Evolutionary conservation across 257 asterid genomes (phyloP).

Genomic region (Solanum chiquidenum): DNA sequence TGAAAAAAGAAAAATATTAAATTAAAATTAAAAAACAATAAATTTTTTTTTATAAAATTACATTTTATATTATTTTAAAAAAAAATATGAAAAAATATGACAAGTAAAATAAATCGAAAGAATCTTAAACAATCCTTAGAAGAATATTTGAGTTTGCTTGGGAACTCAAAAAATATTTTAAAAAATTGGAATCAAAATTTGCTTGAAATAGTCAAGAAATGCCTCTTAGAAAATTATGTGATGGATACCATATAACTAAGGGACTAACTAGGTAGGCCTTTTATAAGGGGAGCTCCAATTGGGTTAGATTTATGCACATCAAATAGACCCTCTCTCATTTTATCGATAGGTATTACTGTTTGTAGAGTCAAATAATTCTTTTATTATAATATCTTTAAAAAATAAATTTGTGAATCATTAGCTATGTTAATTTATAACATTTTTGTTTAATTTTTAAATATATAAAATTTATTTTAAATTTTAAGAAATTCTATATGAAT

Average conservation of each 20-base stretch:
- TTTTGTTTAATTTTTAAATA: no score
- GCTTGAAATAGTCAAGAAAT: background rate
- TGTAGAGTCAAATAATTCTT: fast-evolving
- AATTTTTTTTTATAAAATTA: no score
- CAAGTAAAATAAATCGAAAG: background rate
- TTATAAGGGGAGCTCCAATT: background rate
- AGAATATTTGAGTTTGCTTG: background rate
- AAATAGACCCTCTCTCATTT: background rate
- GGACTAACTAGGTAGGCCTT: background rate
- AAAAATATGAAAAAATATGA: no score
- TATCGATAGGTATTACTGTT: background rate
- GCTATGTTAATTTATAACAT: background rate
- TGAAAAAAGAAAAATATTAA: background rate
- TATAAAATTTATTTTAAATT: no score
- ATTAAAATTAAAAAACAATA: background rate
- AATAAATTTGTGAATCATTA: no score
- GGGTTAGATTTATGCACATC: background rate
- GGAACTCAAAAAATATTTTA: background rate
- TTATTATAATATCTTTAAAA: no score
- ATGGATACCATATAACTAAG: background rate
- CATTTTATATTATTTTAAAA: no score
- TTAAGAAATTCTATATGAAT: no score
- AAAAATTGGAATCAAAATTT: background rate
- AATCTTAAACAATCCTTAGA: background rate
- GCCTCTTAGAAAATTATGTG: background rate